Conservation (phyloP, 2,329 filamentous ascomycete species). For the Ophiostoma piceae region DNA sequence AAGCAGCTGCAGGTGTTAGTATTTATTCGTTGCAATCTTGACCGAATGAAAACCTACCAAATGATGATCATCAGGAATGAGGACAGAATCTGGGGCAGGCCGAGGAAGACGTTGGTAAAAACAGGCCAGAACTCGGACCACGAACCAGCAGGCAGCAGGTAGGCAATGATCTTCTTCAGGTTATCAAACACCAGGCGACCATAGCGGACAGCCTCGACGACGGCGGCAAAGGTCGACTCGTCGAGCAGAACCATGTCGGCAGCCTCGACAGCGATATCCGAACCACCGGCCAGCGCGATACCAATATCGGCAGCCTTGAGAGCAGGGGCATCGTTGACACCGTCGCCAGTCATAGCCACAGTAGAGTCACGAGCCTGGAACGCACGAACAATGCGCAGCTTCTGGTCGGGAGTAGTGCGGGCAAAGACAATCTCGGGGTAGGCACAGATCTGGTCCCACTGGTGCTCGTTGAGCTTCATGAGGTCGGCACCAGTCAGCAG, state of each 20-base stretch:
- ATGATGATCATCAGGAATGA: constrained; percentile 65
- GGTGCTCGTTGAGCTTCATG: constrained; percentile 57
- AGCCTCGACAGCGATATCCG: constrained; percentile 74
- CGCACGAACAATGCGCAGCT: constrained; percentile 66
- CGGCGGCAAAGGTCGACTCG: constrained; percentile 46
- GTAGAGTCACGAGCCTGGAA: constrained; percentile 59
- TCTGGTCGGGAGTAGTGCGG: constrained; percentile 71
- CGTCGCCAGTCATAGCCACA: constrained; percentile 80
- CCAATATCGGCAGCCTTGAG: constrained; percentile 75
- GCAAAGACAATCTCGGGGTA: constrained; percentile 64
- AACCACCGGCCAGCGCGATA: constrained; percentile 64
- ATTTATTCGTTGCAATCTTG: not conserved
- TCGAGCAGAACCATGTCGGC: constrained; percentile 79
- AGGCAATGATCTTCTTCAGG: constrained; percentile 70
- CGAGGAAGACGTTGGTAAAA: constrained; percentile 66
- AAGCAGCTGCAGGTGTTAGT: constrained; percentile 39
- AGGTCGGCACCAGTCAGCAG: constrained; percentile 63
- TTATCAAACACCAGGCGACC: constrained; percentile 76
- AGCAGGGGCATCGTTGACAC: constrained; percentile 80
- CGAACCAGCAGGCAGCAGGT: constrained; percentile 64
- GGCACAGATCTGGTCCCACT: constrained; percentile 62
- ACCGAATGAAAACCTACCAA: constrained; percentile 45
- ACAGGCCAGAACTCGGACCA: constrained; percentile 74
- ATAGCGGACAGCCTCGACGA: constrained; percentile 67
- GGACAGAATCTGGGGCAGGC: constrained; percentile 62